A percentile compares a stretch with the other conserved stretches of the same genome.
Evolutionary conservation across 1,139 yeast species (phyloP).

Genomic region (Saccharomyces hybrid): DNA sequence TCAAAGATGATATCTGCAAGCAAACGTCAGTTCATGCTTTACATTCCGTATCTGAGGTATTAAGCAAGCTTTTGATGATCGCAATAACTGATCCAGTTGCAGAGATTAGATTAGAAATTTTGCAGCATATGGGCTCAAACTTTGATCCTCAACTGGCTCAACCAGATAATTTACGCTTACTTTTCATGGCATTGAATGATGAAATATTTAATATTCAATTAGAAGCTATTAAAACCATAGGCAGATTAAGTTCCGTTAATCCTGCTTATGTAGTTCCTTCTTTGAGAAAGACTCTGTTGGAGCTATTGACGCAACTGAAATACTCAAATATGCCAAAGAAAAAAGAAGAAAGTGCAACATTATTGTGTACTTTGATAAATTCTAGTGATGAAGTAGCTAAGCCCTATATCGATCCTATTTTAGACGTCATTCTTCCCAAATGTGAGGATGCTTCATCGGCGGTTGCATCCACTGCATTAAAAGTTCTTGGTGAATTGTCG

Average conservation of each 20-base stretch:
- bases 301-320: conserved; percentile 75
- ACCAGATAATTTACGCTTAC: conserved; percentile 77
- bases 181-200: conserved; percentile 87
- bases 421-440: conserved; percentile 72
- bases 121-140: conserved; percentile 61
- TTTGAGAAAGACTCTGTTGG: conserved; percentile 75
- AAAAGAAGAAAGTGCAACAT: conserved; percentile 79
- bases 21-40: conserved; percentile 82
- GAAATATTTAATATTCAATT: conserved; percentile 78
- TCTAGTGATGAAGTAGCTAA: conserved; percentile 74
- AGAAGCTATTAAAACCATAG: conserved; percentile 72
- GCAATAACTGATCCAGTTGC: conserved; percentile 88
- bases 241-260: conserved; percentile 75
- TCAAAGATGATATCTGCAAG: conserved; percentile 70
- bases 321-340: conserved; percentile 68
- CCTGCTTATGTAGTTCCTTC: conserved; percentile 97
- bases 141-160: conserved; percentile 92
- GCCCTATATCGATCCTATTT: conserved; percentile 85
- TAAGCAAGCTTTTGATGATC: conserved; percentile 70
- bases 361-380: conserved; percentile 65
- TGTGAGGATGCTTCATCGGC: conserved; percentile 67
- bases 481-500: conserved; percentile 85
- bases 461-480: conserved; percentile 79
- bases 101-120: conserved; percentile 74
- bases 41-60: conserved; percentile 74